These are phyloP conservation scores for Pythium aquatile DNA, from an alignment of 352 stramenopile genomes.

Conservation along the genomic window DNA sequence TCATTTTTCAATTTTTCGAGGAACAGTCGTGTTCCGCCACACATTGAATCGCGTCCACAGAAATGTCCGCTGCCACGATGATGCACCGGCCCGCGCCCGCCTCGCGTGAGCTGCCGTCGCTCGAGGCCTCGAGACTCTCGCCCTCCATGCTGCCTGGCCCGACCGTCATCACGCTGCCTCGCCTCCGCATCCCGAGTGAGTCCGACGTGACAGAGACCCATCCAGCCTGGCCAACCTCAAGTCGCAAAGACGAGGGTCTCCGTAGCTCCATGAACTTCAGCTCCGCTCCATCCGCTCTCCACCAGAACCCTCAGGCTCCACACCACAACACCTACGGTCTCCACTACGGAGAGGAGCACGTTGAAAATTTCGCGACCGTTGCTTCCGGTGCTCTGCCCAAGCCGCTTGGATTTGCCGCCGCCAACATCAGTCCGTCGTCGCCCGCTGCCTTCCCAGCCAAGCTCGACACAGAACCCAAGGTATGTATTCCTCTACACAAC, in stretches of 20 bases:
- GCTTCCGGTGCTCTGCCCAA: conserved; percentile 9
- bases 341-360: conserved; percentile 7
- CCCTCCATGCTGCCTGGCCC: background rate
- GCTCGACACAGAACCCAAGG: conserved; percentile 14
- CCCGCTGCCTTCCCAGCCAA: conserved; percentile 11
- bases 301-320: background rate
- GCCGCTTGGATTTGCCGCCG: conserved; percentile 10
- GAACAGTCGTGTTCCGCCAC: background rate
- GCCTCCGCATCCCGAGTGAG: conserved; percentile 23
- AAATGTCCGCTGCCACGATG: conserved; percentile 16
- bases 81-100: conserved; percentile 9
- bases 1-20: conserved; percentile 21
- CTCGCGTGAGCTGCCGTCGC: background rate
- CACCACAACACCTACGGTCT: conserved; percentile 9
- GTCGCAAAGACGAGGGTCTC: conserved; percentile 12
- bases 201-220: background rate
- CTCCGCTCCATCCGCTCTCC: too few species aligned
- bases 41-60: background rate
- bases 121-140: background rate
- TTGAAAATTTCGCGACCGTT: conserved; percentile 15
- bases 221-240: conserved; percentile 1
- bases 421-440: conserved; percentile 1
- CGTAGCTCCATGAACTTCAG: background rate
- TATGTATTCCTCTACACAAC: background rate
- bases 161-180: conserved; percentile 23